phyloP scores from a whole-genome alignment of 1,284 basidiomycete genomes.

The Cutaneotrichosporon sp. region DNA sequence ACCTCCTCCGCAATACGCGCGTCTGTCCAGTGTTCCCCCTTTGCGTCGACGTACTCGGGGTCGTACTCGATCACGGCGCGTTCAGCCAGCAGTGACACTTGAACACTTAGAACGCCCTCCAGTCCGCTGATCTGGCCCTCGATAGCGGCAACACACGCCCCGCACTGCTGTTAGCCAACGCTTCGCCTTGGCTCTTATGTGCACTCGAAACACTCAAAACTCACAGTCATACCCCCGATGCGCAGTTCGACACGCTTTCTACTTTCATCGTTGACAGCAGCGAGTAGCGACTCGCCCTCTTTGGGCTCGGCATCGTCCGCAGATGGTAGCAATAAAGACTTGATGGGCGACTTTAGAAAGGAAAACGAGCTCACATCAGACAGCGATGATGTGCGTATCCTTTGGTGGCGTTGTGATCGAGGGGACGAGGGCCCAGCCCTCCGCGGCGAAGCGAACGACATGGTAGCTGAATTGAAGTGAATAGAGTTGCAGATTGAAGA shows the following conservation, averaged over 20 bases:
- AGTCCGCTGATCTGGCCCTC: slow-evolving; percentile 82
- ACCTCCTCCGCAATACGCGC: slow-evolving; percentile 68
- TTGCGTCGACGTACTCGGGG: slow-evolving; percentile 48
- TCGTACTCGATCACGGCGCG: slow-evolving; percentile 88
- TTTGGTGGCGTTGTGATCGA: background rate
- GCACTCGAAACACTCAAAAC: slow-evolving; percentile 10
- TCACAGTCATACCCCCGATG: slow-evolving; percentile 48
- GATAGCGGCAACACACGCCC: slow-evolving; percentile 62
- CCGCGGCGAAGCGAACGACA: slow-evolving; percentile 1
- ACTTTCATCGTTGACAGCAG: slow-evolving; percentile 1
- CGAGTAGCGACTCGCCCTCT: slow-evolving; percentile 10
- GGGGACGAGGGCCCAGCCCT: background rate
- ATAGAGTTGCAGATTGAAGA: too few species aligned
- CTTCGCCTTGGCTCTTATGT: background rate
- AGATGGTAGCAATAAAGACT: slow-evolving; percentile 8
- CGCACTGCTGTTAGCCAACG: slow-evolving; percentile 36
- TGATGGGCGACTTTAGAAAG: slow-evolving; percentile 11
- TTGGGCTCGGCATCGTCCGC: slow-evolving; percentile 18
- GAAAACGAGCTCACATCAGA: slow-evolving; percentile 8
- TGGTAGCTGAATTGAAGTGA: background rate
- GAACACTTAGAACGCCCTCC: slow-evolving; percentile 76
- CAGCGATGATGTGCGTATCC: slow-evolving; percentile 9
- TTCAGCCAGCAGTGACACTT: slow-evolving; percentile 91
- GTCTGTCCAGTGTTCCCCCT: slow-evolving; percentile 59
- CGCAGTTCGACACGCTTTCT: slow-evolving; percentile 43